Conservation (phyloP, 345 rosid genomes). For the Eucalyptus curtisii region DNA sequence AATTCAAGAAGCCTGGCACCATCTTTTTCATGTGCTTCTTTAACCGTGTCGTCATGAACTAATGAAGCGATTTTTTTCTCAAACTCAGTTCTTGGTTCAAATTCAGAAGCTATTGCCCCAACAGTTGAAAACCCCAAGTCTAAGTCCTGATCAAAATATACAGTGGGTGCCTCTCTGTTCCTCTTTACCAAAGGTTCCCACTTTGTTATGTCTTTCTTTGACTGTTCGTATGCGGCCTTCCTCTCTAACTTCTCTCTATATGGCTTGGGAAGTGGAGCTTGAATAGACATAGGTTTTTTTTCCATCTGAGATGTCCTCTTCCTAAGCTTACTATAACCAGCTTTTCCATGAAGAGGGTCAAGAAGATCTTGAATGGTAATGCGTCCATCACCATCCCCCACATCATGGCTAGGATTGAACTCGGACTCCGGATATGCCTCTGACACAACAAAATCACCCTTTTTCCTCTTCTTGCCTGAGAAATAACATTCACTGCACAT, state of each 20-base stretch:
- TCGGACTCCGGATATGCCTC: slow-evolving; percentile 90
- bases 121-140: slow-evolving; percentile 71
- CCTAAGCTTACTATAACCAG: slow-evolving; percentile 44
- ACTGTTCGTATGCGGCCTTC: slow-evolving; percentile 40
- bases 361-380: slow-evolving; percentile 57
- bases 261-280: slow-evolving; percentile 70
- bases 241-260: slow-evolving; percentile 70
- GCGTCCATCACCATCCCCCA: slow-evolving; percentile 56
- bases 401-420: slow-evolving; percentile 75
- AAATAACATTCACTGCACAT: neutral
- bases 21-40: slow-evolving; percentile 74
- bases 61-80: slow-evolving; percentile 87
- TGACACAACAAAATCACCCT: slow-evolving; percentile 25
- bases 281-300: slow-evolving; percentile 40
- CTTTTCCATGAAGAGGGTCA: slow-evolving; percentile 48
- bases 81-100: slow-evolving; percentile 87
- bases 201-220: slow-evolving; percentile 52
- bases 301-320: slow-evolving; percentile 39
- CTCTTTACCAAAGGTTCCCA: slow-evolving; percentile 77
- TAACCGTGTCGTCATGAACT: slow-evolving; percentile 42
- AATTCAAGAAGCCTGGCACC: slow-evolving; percentile 81
- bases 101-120: slow-evolving; percentile 88
- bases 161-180: slow-evolving; percentile 80
- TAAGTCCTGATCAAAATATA: slow-evolving; percentile 63
- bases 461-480: slow-evolving; percentile 51